Percentiles rank a stretch among this genome's conserved stretches.
Evolutionary conservation across 2,329 filamentous ascomycete genomes (phyloP).

Genomic region (Emmonsia crescens): DNA sequence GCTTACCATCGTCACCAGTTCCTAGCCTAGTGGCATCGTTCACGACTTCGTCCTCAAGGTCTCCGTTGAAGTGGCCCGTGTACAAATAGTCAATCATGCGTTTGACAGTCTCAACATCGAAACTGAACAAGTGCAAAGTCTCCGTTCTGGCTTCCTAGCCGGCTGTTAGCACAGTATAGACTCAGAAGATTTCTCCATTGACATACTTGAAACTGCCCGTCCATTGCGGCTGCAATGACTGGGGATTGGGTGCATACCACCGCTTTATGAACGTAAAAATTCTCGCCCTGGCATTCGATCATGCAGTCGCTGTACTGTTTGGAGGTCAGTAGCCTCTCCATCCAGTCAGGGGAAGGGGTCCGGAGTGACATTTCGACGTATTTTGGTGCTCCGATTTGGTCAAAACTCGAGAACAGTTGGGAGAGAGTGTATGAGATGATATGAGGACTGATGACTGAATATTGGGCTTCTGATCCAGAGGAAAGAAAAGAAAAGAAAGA

Average conservation of each 20-base stretch:
- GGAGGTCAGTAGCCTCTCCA: not conserved
- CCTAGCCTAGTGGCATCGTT: not conserved
- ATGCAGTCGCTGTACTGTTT: constrained; percentile 7
- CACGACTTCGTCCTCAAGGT: not conserved
- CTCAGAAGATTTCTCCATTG: not conserved
- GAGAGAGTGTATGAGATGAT: not conserved
- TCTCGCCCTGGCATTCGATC: constrained; percentile 12
- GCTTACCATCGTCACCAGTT: not conserved
- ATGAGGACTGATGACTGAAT: not conserved
- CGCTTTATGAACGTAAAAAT: constrained; percentile 18
- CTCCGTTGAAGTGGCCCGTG: constrained; percentile 1
- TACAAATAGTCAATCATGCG: constrained; percentile 9
- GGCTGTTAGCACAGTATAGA: not conserved
- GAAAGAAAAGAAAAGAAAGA: no score
- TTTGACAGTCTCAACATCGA: constrained; percentile 6
- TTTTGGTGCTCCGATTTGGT: not conserved
- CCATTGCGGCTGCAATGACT: constrained; percentile 14
- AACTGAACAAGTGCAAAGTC: constrained; percentile 6
- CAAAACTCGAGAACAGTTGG: not conserved
- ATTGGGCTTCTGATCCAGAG: not conserved
- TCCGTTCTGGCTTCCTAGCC: constrained; percentile 7
- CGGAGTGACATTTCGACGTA: not conserved
- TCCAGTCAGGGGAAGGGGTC: not conserved
- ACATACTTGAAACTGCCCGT: constrained; percentile 19
- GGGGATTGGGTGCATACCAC: constrained; percentile 17